Conservation (phyloP, 1,139 yeast genomes). For the Geotrichum siamense region DNA sequence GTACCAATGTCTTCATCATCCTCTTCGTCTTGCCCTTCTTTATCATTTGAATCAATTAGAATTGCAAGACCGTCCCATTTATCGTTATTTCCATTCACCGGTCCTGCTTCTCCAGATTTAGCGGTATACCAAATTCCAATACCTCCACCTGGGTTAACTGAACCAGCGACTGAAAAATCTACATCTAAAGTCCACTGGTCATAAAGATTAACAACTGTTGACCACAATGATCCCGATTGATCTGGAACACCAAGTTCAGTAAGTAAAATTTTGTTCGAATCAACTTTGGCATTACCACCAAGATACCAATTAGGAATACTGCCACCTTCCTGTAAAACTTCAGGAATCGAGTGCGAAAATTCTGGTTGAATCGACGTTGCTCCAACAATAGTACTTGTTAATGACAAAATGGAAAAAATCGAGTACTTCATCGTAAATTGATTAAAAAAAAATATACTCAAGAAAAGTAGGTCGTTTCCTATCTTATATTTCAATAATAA, state of each 20-base stretch:
- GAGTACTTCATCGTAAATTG: no score
- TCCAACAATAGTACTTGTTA: no score
- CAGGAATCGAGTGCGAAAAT: slow-evolving; percentile 15
- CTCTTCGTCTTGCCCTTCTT: no score
- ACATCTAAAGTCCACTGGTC: slow-evolving; percentile 35
- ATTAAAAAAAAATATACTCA: no score
- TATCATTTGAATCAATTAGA: slow-evolving; percentile 31
- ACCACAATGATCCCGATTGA: slow-evolving; percentile 33
- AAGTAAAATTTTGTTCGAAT: slow-evolving; percentile 21
- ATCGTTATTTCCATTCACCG: slow-evolving; percentile 35
- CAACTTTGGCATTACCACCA: slow-evolving; percentile 11
- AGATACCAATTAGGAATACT: slow-evolving; percentile 15
- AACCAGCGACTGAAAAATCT: slow-evolving; percentile 30
- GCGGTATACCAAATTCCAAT: slow-evolving; percentile 36
- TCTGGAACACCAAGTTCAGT: slow-evolving; percentile 25
- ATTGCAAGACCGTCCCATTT: slow-evolving; percentile 39
- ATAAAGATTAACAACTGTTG: slow-evolving; percentile 26
- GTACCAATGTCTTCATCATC: slow-evolving; percentile 27
- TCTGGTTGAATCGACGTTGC: slow-evolving; percentile 14
- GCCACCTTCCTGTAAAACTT: slow-evolving; percentile 12
- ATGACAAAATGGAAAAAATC: no score
- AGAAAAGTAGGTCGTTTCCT: no score
- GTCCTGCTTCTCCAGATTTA: slow-evolving; percentile 28
- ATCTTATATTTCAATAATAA: no score
- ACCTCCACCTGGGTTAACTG: slow-evolving; percentile 34